Conservation (phyloP, 2,329 filamentous ascomycete species). For the Zymoseptoria ardabiliae region DNA sequence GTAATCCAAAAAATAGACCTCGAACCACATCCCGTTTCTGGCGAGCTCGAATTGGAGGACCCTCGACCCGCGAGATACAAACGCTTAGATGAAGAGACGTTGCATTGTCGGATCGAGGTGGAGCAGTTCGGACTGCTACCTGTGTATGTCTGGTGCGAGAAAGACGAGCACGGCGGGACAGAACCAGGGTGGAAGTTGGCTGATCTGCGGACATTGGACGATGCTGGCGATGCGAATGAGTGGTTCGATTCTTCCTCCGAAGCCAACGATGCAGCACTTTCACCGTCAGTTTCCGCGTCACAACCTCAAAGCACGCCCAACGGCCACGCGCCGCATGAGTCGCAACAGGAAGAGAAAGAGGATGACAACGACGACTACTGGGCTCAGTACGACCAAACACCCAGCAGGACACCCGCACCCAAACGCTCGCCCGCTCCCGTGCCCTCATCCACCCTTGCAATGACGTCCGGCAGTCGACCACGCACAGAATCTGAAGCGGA, state of each 20-base stretch:
- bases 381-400: conserved; percentile 68
- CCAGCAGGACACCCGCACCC: conserved; percentile 54
- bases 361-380: conserved; percentile 67
- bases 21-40: conserved; percentile 74
- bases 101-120: conserved; percentile 60
- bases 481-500: conserved; percentile 49
- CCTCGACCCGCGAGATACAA: conserved; percentile 55
- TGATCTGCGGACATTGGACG: conserved; percentile 55
- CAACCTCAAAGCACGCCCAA: conserved; percentile 17
- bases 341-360: conserved; percentile 48
- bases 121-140: conserved; percentile 56
- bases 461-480: neutral
- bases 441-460: conserved; percentile 24
- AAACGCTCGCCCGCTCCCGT: conserved; percentile 57
- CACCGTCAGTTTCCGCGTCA: conserved; percentile 3
- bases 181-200: conserved; percentile 62
- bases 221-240: conserved; percentile 49
- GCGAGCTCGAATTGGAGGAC: conserved; percentile 70
- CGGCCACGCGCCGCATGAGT: conserved; percentile 15
- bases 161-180: conserved; percentile 51
- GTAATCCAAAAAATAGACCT: conserved; percentile 56
- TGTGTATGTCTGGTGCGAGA: conserved; percentile 61
- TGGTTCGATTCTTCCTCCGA: conserved; percentile 53
- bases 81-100: conserved; percentile 66
- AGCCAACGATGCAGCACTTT: conserved; percentile 46